phyloP scores from a whole-genome alignment of 768 basidiomycete species.

The Boletus rubropictus region DNA sequence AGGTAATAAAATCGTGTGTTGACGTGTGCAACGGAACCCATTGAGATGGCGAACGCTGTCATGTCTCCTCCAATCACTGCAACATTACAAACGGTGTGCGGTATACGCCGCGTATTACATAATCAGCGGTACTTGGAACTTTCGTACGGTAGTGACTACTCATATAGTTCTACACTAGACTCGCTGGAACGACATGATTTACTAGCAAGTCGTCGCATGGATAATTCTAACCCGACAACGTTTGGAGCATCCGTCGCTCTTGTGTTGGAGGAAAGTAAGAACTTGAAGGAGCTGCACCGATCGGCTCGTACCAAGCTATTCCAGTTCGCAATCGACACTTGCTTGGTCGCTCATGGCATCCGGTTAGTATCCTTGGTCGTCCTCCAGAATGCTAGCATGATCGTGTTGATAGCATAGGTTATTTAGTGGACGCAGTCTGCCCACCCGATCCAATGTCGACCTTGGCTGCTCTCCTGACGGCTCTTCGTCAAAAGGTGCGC shows the following conservation, averaged over 20 bases:
- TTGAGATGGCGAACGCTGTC: too few species aligned
- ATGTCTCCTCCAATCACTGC: too few species aligned
- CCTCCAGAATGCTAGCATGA: neutral
- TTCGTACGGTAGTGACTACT: too few species aligned
- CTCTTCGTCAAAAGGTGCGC: conserved; percentile 37
- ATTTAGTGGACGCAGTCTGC: conserved; percentile 45
- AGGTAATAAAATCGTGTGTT: conserved; percentile 6
- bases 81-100: too few species aligned
- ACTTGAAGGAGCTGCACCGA: conserved; percentile 7
- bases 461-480: conserved; percentile 33
- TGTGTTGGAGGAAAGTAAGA: conserved; percentile 12
- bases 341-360: conserved; percentile 38
- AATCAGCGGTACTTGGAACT: too few species aligned
- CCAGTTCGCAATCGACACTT: conserved; percentile 37
- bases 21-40: too few species aligned
- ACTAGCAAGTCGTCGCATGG: conserved; percentile 3
- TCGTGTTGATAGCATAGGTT: conserved; percentile 31
- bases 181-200: too few species aligned
- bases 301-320: conserved; percentile 10
- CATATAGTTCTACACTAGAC: too few species aligned
- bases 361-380: conserved; percentile 31
- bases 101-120: too few species aligned
- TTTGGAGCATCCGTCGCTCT: conserved; percentile 19
- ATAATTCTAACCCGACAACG: neutral
- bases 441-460: conserved; percentile 30